These are phyloP conservation scores for Graphilbum fragrans DNA, from an alignment of 2,329 filamentous ascomycete genomes.

Conservation along the genomic window DNA sequence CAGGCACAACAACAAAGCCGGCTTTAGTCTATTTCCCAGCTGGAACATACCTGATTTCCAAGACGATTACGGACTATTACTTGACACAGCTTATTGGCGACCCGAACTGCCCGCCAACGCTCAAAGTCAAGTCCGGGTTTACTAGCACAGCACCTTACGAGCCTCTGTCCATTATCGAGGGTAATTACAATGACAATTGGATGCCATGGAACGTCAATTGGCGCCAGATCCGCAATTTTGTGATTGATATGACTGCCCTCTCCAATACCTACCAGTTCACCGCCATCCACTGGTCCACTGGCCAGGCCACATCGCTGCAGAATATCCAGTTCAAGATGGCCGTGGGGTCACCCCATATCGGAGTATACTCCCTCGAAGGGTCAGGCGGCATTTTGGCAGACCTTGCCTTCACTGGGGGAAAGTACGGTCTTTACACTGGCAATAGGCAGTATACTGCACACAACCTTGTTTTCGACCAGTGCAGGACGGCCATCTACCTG, in stretches of 20 bases:
- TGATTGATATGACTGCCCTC: constrained; percentile 41
- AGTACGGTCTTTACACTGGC: constrained; percentile 38
- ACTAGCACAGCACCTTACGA: neutral
- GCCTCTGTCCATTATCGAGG: constrained; percentile 20
- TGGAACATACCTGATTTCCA: constrained; percentile 9
- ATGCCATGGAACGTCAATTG: constrained; percentile 32
- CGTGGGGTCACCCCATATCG: constrained; percentile 35
- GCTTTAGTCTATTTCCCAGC: constrained; percentile 13
- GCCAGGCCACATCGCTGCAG: constrained; percentile 46
- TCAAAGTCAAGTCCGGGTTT: constrained; percentile 5
- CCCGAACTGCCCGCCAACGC: constrained; percentile 6
- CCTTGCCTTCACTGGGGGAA: constrained; percentile 56
- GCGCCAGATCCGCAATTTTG: constrained; percentile 44
- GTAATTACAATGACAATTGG: constrained; percentile 39
- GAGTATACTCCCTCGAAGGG: constrained; percentile 50
- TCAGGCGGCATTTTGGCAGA: constrained; percentile 57
- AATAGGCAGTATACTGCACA: constrained; percentile 61
- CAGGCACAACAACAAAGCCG: constrained; percentile 6
- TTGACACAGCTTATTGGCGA: constrained; percentile 11
- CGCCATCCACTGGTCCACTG: constrained; percentile 57
- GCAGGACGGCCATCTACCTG: constrained; percentile 54
- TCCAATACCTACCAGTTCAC: constrained; percentile 28
- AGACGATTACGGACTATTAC: constrained; percentile 9
- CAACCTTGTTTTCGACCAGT: constrained; percentile 52
- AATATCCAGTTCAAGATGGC: constrained; percentile 41